Evolutionary conservation across 495 filamentous ascomycete species (phyloP), one percentile per base, ranked within the genome.

Genomic region (Daldinia caldariorum): DNA sequence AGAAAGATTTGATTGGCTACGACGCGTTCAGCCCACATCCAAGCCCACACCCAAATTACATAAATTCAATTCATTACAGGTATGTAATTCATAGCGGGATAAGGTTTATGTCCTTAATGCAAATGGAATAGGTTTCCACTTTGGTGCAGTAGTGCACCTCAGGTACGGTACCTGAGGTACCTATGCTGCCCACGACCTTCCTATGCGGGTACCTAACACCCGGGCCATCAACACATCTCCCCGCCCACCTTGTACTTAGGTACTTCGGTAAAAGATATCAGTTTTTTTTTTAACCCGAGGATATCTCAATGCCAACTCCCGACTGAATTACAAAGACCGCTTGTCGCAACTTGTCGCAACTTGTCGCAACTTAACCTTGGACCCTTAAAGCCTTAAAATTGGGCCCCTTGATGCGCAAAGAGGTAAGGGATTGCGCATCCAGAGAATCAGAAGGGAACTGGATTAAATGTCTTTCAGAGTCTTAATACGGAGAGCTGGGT

Each of bases 401-500:
- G 22, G 57, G 39, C 65, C 57, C 31, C 71, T 58, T 63, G 57
- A 72, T 77, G 75, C 65, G 75, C 75, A 58, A 58, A 35, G 50
- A 58, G 45, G 26, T 39, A 61, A 39, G 31, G 60, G 49, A 13
- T 65, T 63, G 72, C 73, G 75, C 75, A 67, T 75, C 63, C 61
- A 70, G 62, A 60, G 50, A 29, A 0, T 10, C 9, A 10, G 34
- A 10, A 10, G 34, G 9, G 9, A 35, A 66, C 26, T 41, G 26
- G 31, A 45, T 53, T 80, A 81, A 74, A 83, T 83, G 81, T 81
- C 83, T 70, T 77, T 76, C 74, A 76, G 76, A 63, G 66, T 77
- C 35, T 63, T 83, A 35, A 74, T 74, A 60, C 71, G 74, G 62
- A 78, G 81, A 68, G 80, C 80, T 74, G 79, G 71, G 66, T 68